These are phyloP conservation scores for Tetracladium setigerum DNA, from an alignment of 495 filamentous ascomycete species.

Conservation along the genomic window DNA sequence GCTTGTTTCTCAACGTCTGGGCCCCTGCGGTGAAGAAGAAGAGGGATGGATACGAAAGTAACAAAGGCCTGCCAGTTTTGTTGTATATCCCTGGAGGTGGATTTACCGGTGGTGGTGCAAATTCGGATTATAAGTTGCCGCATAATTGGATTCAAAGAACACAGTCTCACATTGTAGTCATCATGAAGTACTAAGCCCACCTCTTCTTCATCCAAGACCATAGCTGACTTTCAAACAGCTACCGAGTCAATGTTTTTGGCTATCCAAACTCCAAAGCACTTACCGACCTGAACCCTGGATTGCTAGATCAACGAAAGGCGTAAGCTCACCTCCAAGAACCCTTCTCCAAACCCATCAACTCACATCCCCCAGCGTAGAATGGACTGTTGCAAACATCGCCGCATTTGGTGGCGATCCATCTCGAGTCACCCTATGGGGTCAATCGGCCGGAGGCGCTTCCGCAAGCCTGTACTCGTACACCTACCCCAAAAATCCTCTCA, in stretches of 20 bases:
- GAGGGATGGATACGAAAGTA: constrained; percentile 16
- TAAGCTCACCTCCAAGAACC: too few species aligned
- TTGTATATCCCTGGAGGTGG: constrained; percentile 34
- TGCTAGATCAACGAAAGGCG: constrained; percentile 50
- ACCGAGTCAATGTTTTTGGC: constrained; percentile 50
- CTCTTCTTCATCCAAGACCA: too few species aligned
- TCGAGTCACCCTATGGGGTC: constrained; percentile 22
- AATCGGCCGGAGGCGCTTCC: constrained; percentile 36
- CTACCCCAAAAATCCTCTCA: constrained; percentile 38
- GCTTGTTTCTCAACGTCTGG: constrained; percentile 56
- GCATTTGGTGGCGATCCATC: too few species aligned
- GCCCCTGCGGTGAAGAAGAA: constrained; percentile 16
- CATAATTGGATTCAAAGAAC: constrained; percentile 31
- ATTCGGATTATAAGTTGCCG: constrained; percentile 31
- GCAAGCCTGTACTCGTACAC: constrained; percentile 37
- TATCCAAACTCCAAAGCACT: constrained; percentile 40
- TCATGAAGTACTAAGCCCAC: constrained; percentile 23
- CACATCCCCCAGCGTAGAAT: too few species aligned
- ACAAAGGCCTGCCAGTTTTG: constrained; percentile 27
- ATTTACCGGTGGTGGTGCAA: constrained; percentile 24
- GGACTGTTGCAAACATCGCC: too few species aligned
- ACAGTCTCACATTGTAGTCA: constrained; percentile 47
- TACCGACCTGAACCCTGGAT: constrained; percentile 36
- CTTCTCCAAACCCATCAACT: too few species aligned
- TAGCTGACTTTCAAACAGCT: constrained; percentile 23